phyloP scores from a whole-genome alignment of 257 asterid genomes.

The Solanum chmielewskii region DNA sequence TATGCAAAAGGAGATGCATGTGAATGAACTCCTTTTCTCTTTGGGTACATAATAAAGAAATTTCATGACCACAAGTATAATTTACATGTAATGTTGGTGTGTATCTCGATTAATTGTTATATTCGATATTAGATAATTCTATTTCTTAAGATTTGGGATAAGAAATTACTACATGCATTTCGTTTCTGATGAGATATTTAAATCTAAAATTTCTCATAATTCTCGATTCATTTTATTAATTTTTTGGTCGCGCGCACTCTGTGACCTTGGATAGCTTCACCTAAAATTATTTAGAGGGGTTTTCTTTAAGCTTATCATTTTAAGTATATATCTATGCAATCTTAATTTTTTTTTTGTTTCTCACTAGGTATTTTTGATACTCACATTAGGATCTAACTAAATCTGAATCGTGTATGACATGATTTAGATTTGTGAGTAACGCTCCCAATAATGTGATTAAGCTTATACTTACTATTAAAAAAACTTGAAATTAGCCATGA shows the following conservation, averaged over 20 bases:
- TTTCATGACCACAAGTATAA: neutral
- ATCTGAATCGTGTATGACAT: neutral
- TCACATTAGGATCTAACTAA: too few relatives aligned
- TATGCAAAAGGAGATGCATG: neutral
- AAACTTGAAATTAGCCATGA: neutral
- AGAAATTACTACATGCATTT: neutral
- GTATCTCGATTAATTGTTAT: neutral
- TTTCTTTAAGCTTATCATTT: neutral
- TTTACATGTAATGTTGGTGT: too few relatives aligned
- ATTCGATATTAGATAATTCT: neutral
- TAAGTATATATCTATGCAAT: too few relatives aligned
- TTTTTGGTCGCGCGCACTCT: rapidly evolving
- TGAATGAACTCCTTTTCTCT: neutral
- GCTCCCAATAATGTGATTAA: neutral
- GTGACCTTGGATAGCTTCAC: neutral
- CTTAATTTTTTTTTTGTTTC: too few relatives aligned
- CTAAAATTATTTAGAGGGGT: neutral
- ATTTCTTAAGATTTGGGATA: neutral
- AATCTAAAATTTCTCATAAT: neutral
- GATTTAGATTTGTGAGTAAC: rapidly evolving
- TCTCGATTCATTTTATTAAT: neutral
- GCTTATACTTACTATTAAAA: neutral
- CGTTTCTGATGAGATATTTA: too few relatives aligned
- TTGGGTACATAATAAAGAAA: neutral
- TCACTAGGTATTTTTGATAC: neutral